Evolutionary conservation across 129 eudicot species (phyloP), one percentile per base, ranked within the genome.

Genomic region (Heracleum sosnowskyi): DNA sequence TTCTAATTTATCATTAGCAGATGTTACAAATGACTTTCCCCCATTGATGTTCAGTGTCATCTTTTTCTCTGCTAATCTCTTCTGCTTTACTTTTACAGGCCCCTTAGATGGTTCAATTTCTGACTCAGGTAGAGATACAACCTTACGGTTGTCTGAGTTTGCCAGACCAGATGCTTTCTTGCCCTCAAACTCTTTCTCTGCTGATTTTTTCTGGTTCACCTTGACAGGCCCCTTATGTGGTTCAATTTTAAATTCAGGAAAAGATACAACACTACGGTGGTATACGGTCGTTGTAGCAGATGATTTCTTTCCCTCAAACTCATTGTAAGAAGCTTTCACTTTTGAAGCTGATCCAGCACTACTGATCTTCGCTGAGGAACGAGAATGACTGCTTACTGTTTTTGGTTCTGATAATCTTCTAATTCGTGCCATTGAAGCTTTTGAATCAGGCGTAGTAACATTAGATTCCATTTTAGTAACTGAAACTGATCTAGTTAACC

Each of bases 381-480:
- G 81, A 79, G 82, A 74, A 74, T 73, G 79, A 29, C 63, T 84
- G 85, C 57, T 81, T 78, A 80, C 76, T 80, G 82, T 77, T 90
- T 86, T 94, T 53, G 98, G 97, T 80, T 94, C 96, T 17, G 98
- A 94, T 81, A 94, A 85, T 84, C 98, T 91, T 87, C 93, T 94
- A 60, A 90, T 88, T 46, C 88, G 88, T 49, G 93, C 85, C 82
- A 85, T 76, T 73, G 97, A 83, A 60, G 90, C 91, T 86, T 93
- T 89, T 77, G 91, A 80, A 81, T 93, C 98, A 82, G 91, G 88
- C 24, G 89, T 82, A 69, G 78, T 77, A 49, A 83, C 80, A 69
- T 29, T 81, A 41, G 64, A 76, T 60, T 84, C 96, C 77, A 80
- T 87, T 84, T 86, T 94, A 63, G 87, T 77, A 72, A 85, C 92